Evolutionary conservation across 1,139 yeast genomes (phyloP), one percentile per base, ranked within the genome.

Genomic region (Candida sanyaensis): DNA sequence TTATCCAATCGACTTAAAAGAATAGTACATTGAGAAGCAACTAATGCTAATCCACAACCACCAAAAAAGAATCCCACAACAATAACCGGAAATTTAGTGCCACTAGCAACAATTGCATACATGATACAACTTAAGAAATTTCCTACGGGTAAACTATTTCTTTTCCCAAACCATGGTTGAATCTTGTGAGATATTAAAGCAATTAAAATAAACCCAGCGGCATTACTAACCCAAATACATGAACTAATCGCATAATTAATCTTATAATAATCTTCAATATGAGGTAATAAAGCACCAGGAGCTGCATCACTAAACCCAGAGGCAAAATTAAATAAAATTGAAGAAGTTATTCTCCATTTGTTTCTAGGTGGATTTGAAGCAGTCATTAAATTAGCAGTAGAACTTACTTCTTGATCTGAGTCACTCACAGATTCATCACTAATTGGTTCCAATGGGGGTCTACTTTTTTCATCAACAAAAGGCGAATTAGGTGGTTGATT

Each of bases 1-100:
- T 75, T 73, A 38, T 77, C 73, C 44, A 83, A 65, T 43, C 78
- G 65, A 6, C 84, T 72, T 12, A 83, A 58, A 52, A 81, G 83
- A n/a, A 82, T 73, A 56, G 84, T 84, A 50, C 76, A 73, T 50
- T 81, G 84, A 4, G 86, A 77, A 33, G 80, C 68, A 2, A 77
- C 73, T n/a, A 73, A 63, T 1, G 87, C 88, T 30, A 72, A 60
- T 0, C 88, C 90, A 41, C 80, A 58, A 0, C 89, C 89, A 2
- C 84, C 84, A 54, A 82, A 65, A 58, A 78, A 80, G 56, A 77
- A 83, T 0, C 75, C 86, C 37, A 75, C 60, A 12, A 80, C 83
- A 10, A 78, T 72, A 4, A 77, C 52, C 51, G 82, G 62, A 44
- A 67, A 71, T 1, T 52, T 50, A 5, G 72, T 58, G 1, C 73